Evolutionary conservation across 1,139 yeast genomes (phyloP).

Genomic region (Wickerhamiella infanticola): DNA sequence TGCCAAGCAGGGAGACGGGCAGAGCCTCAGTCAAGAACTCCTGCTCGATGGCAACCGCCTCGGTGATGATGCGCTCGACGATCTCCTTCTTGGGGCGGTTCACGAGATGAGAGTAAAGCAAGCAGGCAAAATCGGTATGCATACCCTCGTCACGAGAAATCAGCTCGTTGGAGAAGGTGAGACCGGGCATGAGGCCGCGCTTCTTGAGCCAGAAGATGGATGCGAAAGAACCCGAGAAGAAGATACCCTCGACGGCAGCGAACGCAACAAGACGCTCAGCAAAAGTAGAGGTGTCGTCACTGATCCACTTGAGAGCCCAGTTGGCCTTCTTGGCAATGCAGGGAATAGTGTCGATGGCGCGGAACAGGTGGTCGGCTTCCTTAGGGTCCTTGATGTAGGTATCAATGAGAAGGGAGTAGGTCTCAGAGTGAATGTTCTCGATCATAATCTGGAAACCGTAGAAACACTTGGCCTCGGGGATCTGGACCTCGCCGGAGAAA

Average conservation of each 20-base stretch:
- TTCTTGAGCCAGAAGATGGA: slow-evolving; percentile 96
- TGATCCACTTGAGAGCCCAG: slow-evolving; percentile 96
- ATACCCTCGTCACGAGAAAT: slow-evolving; percentile 97
- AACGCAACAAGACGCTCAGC: slow-evolving; percentile 95
- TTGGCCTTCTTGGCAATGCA: slow-evolving; percentile 93
- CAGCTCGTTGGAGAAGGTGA: slow-evolving; percentile 90
- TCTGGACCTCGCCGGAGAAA: slow-evolving; percentile 91
- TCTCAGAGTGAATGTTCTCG: slow-evolving; percentile 98
- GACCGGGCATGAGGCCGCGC: slow-evolving; percentile 97
- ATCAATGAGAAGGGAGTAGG: slow-evolving; percentile 86
- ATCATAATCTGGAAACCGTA: slow-evolving; percentile 99
- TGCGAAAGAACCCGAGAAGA: slow-evolving; percentile 95
- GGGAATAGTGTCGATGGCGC: slow-evolving; percentile 88
- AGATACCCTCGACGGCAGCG: slow-evolving; percentile 98
- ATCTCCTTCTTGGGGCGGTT: slow-evolving; percentile 70
- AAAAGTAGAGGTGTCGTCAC: slow-evolving; percentile 70
- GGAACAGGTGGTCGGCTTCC: slow-evolving; percentile 76
- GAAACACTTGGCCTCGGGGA: slow-evolving; percentile 96
- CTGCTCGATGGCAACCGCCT: slow-evolving; percentile 91
- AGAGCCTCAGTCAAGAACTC: slow-evolving; percentile 88
- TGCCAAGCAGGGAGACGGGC: slow-evolving; percentile 82
- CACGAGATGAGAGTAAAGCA: slow-evolving; percentile 80
- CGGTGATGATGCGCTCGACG: slow-evolving; percentile 75
- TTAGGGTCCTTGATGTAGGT: slow-evolving; percentile 90
- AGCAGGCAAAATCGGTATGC: slow-evolving; percentile 96